Evolutionary conservation across 352 stramenopile genomes (phyloP).

Genomic region (Aphanomyces cochlioides): DNA sequence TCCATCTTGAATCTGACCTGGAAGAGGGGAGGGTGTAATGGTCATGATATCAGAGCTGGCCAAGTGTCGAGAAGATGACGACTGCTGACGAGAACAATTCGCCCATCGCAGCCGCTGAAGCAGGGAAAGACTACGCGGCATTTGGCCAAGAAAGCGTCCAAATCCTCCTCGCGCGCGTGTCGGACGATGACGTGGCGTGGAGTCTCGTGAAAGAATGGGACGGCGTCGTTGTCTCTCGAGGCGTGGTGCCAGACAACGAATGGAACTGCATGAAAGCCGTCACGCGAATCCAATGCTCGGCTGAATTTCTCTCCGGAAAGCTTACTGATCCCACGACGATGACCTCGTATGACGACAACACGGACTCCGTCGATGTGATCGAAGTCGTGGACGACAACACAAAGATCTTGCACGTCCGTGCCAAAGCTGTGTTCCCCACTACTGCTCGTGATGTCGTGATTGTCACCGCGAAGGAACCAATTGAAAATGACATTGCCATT

Average conservation of each 20-base stretch:
- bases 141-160: slow-evolving; percentile 43
- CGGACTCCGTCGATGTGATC: slow-evolving; percentile 41
- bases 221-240: slow-evolving; percentile 56
- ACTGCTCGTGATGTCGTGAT: slow-evolving; percentile 69
- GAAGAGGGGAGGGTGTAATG: no score
- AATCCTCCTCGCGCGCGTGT: slow-evolving; percentile 58
- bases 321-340: slow-evolving; percentile 61
- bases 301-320: slow-evolving; percentile 48
- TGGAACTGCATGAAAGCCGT: slow-evolving; percentile 71
- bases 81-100: not conserved
- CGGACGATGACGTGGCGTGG: slow-evolving; percentile 73
- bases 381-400: slow-evolving; percentile 47
- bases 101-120: not conserved
- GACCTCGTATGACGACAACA: slow-evolving; percentile 80
- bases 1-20: no score
- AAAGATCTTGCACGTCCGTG: slow-evolving; percentile 65
- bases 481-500: slow-evolving; percentile 56
- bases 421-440: slow-evolving; percentile 75
- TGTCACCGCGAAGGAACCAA: slow-evolving; percentile 50
- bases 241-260: slow-evolving; percentile 52
- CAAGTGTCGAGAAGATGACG: no score
- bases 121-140: not conserved
- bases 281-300: slow-evolving; percentile 51
- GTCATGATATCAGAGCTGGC: no score
- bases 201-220: slow-evolving; percentile 57